phyloP scores from a whole-genome alignment of 306 rosid genomes.

The Trifolium dubium region DNA sequence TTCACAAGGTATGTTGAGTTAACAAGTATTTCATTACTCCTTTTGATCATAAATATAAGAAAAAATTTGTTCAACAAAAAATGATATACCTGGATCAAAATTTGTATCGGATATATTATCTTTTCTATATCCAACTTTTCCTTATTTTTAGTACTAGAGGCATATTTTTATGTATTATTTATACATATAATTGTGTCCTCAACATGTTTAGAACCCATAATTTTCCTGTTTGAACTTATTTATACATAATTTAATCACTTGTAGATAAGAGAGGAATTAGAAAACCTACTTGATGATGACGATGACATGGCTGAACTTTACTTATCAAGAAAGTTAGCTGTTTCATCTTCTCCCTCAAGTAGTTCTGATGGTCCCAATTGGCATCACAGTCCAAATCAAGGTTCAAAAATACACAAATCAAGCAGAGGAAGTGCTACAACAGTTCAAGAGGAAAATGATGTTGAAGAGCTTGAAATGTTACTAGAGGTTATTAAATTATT shows the following conservation, averaged over 20 bases:
- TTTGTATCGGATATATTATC: too few relatives aligned
- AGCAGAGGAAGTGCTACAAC: constrained; percentile 62
- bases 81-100: too few relatives aligned
- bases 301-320: constrained; percentile 88
- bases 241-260: background rate
- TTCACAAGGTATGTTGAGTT: constrained; percentile 68
- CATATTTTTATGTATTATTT: background rate
- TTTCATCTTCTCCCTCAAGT: constrained; percentile 55
- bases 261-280: constrained; percentile 82
- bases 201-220: background rate
- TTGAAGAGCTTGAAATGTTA: constrained; percentile 88
- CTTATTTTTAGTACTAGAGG: too few relatives aligned
- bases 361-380: constrained; percentile 54
- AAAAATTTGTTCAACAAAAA: too few relatives aligned
- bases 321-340: constrained; percentile 66
- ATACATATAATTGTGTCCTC: background rate
- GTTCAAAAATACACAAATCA: constrained; percentile 60
- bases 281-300: constrained; percentile 82
- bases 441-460: constrained; percentile 58
- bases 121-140: too few relatives aligned
- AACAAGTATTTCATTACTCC: background rate
- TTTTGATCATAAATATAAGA: too few relatives aligned
- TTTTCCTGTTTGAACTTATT: constrained; percentile 14
- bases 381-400: constrained; percentile 54
- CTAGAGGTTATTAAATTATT: constrained; percentile 61